Evolutionary conservation across 306 rosid genomes (phyloP), one percentile per base, ranked within the genome.

Genomic region (Prunus davidiana): DNA sequence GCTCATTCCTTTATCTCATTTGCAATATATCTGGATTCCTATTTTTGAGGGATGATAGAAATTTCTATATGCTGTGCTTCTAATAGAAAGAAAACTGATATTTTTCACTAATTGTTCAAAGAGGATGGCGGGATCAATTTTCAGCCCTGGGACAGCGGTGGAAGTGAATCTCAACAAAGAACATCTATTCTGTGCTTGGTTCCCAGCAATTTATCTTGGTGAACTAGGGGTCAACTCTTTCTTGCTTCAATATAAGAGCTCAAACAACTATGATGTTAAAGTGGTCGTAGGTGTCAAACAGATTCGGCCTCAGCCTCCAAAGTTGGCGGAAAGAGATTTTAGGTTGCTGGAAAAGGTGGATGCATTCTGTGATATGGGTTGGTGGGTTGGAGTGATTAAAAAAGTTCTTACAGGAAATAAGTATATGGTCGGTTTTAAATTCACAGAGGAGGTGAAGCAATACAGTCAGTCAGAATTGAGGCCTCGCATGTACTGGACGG

Each of bases 231-330:
- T 22, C 3, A 27, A 67, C 49, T 67, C 60, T 41, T 68, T 25
- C 61, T 41, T 76, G 60, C 49, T 76, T 13, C 74, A 32, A 20
- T 76, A 27, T 67, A 60, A n/a, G 75, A 58, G 19, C 12, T 22
- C 8, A 10, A 19, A 12, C 5, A 45, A 28, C 27, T 2, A 0
- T 4, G 50, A 57, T 49, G 60, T 12, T 68, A 68, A 58, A 67
- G 25, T 3, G 12, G 55, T 27, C n/a, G 69, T 77, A 14, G 3
- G 6, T 3, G 2, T 2, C 38, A 38, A 77, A 25, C 80, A 77
- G 68, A 56, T 77, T 41, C 80, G 75, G 22, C 80, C 75, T 77
- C 22, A 3, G 27, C 80, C 69, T 45, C 80, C 75, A 45, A 43
- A 46, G 0, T 24, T n/a, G 6, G 60, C 46, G 28, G 74, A 34